Percentiles rank a stretch among this genome's conserved stretches.
These are phyloP conservation scores for Neofusicoccum sp. DNA, from an alignment of 2,329 filamentous ascomycete genomes.

Conservation along the genomic window DNA sequence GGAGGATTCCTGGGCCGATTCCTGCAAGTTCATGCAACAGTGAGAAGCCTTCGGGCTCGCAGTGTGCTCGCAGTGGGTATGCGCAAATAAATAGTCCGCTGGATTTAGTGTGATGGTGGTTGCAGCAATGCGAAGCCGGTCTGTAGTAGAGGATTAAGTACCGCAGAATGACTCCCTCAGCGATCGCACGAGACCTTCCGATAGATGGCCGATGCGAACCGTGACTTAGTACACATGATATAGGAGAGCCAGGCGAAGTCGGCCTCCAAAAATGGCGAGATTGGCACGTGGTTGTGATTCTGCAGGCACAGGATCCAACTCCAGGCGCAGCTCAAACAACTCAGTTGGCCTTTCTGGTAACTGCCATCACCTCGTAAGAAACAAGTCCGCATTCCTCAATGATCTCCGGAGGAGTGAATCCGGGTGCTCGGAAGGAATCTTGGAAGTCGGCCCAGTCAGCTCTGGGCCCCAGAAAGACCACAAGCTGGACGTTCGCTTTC, in stretches of 20 bases:
- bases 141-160: no score
- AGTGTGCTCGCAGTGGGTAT: neutral
- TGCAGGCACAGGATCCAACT: no score
- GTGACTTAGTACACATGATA: no score
- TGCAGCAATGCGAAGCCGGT: no score
- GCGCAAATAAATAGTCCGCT: neutral
- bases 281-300: neutral
- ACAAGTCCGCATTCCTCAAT: slow-evolving; percentile 31
- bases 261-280: no score
- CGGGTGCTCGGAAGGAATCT: slow-evolving; percentile 23
- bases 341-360: slow-evolving; percentile 20
- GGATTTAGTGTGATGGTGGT: no score
- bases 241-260: no score
- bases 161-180: no score
- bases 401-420: slow-evolving; percentile 24
- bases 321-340: neutral
- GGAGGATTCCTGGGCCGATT: neutral
- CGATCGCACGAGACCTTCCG: no score
- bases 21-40: neutral
- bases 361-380: slow-evolving; percentile 34
- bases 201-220: no score
- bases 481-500: slow-evolving; percentile 28
- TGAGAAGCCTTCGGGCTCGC: no score
- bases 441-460: slow-evolving; percentile 43
- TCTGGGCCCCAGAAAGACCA: slow-evolving; percentile 45